Percentiles rank a stretch among this genome's conserved stretches.
phyloP scores from a whole-genome alignment of 805 yeast species.

The Ogataea sp. region DNA sequence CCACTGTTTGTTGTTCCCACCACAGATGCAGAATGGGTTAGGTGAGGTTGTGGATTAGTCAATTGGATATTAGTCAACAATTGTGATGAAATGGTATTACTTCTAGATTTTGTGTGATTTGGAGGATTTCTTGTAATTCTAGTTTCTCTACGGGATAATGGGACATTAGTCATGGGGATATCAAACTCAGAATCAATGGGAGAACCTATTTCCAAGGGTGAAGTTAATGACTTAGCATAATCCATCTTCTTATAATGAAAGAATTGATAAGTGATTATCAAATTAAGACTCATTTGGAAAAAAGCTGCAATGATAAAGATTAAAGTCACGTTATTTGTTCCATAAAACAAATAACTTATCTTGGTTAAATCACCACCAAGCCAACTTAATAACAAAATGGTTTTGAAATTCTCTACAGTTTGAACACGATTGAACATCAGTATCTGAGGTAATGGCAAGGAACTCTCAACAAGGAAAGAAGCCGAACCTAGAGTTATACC shows the following conservation, averaged over 20 bases:
- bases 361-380: slow-evolving; percentile 81
- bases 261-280: slow-evolving; percentile 66
- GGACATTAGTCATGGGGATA: neutral
- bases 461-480: slow-evolving; percentile 58
- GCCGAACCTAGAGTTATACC: slow-evolving; percentile 24
- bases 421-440: slow-evolving; percentile 57
- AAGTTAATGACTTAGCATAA: slow-evolving; percentile 1
- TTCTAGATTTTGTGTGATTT: slow-evolving; percentile 4
- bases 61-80: no score
- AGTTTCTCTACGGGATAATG: neutral
- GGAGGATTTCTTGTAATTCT: neutral
- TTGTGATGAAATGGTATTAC: slow-evolving; percentile 3
- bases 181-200: neutral
- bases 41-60: no score
- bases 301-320: slow-evolving; percentile 64
- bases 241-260: slow-evolving; percentile 44
- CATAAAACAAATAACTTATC: slow-evolving; percentile 64
- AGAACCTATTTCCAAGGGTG: no score
- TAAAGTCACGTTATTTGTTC: slow-evolving; percentile 59
- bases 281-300: slow-evolving; percentile 70
- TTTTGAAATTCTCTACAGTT: slow-evolving; percentile 72
- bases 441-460: slow-evolving; percentile 72
- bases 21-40: no score
- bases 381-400: slow-evolving; percentile 75
- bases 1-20: no score